phyloP scores from a whole-genome alignment of 768 basidiomycete genomes.

The Grammothele lineata region DNA sequence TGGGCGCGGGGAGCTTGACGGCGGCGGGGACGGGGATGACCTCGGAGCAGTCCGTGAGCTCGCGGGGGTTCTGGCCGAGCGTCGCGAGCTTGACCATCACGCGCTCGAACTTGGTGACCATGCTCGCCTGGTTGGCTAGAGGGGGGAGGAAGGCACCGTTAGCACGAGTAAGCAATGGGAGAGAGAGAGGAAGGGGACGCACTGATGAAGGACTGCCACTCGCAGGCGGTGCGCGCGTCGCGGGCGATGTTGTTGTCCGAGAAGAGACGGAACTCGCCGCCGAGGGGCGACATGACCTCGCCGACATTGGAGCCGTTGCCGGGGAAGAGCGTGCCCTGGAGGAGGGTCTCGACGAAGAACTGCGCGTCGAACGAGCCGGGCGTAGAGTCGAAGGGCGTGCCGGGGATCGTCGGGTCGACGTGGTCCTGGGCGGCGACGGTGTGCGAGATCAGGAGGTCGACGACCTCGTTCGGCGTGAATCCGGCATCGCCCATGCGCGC shows the following conservation, averaged over 20 bases:
- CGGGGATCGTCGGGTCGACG: conserved; percentile 19
- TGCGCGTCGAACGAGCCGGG: conserved; percentile 25
- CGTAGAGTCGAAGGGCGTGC: conserved; percentile 26
- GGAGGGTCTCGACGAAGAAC: conserved; percentile 24
- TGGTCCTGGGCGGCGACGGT: conserved; percentile 23
- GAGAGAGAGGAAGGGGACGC: not conserved
- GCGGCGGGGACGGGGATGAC: conserved; percentile 10
- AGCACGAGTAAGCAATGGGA: no score
- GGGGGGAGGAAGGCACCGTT: no score
- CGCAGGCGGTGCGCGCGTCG: conserved; percentile 30
- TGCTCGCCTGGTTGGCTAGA: conserved; percentile 10
- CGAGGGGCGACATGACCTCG: conserved; percentile 26
- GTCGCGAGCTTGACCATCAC: conserved; percentile 14
- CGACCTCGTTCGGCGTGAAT: conserved; percentile 11
- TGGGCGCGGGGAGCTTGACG: conserved; percentile 8
- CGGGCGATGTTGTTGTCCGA: conserved; percentile 22
- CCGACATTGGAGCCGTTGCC: conserved; percentile 21
- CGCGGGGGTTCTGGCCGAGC: conserved; percentile 11
- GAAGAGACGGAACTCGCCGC: conserved; percentile 33
- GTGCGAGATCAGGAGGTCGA: conserved; percentile 22
- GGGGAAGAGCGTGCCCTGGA: conserved; percentile 18
- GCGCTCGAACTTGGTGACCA: conserved; percentile 13
- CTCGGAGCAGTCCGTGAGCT: conserved; percentile 16
- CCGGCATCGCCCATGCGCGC: conserved; percentile 13
- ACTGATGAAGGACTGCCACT: conserved; percentile 28